phyloP scores from a whole-genome alignment of 805 yeast genomes.

The Nakazawaea ambrosiae region DNA sequence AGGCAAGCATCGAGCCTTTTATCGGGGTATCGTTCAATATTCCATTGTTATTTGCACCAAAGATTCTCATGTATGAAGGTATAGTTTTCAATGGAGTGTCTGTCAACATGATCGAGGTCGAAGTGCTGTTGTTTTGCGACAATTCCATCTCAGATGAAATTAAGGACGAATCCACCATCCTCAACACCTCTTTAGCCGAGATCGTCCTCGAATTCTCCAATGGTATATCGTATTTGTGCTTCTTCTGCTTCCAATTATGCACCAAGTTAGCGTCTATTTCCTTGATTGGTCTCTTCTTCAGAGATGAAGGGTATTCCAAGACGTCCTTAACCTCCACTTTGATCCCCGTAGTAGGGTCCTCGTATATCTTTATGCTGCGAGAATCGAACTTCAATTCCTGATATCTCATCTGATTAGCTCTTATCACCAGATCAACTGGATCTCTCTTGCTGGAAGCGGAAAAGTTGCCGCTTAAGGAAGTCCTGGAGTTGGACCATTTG shows the following conservation, averaged over 20 bases:
- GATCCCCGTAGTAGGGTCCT: neutral
- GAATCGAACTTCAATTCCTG: neutral
- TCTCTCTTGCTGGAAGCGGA: neutral
- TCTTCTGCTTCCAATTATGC: slow-evolving; percentile 10
- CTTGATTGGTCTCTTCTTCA: slow-evolving; percentile 4
- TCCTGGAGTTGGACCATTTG: neutral
- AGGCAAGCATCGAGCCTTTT: neutral
- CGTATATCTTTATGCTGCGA: neutral
- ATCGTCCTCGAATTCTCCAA: slow-evolving; percentile 29
- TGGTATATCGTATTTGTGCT: slow-evolving; percentile 20
- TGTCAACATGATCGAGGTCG: neutral
- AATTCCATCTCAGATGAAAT: slow-evolving; percentile 27
- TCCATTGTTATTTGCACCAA: neutral
- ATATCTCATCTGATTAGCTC: neutral
- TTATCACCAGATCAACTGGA: neutral
- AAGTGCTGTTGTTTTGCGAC: slow-evolving; percentile 2
- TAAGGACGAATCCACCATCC: slow-evolving; percentile 31
- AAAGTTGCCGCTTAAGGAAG: too few relatives aligned
- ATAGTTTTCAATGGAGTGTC: slow-evolving; percentile 3
- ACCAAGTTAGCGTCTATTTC: neutral
- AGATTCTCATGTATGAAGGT: slow-evolving; percentile 3
- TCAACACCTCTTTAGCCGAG: slow-evolving; percentile 27
- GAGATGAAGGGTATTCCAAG: neutral
- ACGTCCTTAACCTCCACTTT: neutral
- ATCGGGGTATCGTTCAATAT: slow-evolving; percentile 3